phyloP scores from a whole-genome alignment of 2,329 filamentous ascomycete species.

The Biscogniauxia marginata region DNA sequence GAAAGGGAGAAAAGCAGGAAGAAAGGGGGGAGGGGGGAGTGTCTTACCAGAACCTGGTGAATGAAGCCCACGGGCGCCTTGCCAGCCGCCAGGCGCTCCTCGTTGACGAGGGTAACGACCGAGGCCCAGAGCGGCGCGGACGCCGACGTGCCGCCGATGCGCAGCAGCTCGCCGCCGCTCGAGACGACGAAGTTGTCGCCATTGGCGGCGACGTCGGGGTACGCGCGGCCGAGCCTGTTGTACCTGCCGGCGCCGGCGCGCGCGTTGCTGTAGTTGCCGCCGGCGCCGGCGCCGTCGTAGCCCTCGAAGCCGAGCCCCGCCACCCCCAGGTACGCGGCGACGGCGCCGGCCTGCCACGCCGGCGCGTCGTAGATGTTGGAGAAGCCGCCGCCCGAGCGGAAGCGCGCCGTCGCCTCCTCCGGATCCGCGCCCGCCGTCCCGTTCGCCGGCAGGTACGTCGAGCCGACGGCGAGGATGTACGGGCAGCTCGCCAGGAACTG shows the following conservation, averaged over 20 bases:
- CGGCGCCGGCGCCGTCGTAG: slow-evolving; percentile 32
- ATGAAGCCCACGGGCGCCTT: slow-evolving; percentile 52
- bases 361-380: slow-evolving; percentile 34
- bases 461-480: slow-evolving; percentile 49
- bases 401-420: slow-evolving; percentile 18
- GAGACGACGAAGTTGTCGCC: slow-evolving; percentile 37
- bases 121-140: slow-evolving; percentile 47
- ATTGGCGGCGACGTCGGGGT: slow-evolving; percentile 48
- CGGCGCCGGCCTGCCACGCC: slow-evolving; percentile 27
- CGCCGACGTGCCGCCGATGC: slow-evolving; percentile 51
- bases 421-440: slow-evolving; percentile 15
- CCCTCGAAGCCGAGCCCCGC: slow-evolving; percentile 28
- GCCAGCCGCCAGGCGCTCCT: slow-evolving; percentile 44
- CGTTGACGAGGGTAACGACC: slow-evolving; percentile 50
- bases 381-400: slow-evolving; percentile 34
- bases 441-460: slow-evolving; percentile 24
- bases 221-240: slow-evolving; percentile 45
- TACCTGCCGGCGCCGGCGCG: slow-evolving; percentile 35
- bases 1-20: neutral
- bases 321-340: slow-evolving; percentile 25
- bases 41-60: slow-evolving; percentile 42
- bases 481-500: slow-evolving; percentile 49
- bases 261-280: slow-evolving; percentile 36
- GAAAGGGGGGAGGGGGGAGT: neutral
- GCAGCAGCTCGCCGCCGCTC: slow-evolving; percentile 33